These are phyloP conservation scores for Tympanopsis confertula DNA, from an alignment of 2,329 filamentous ascomycete species.

Conservation along the genomic window DNA sequence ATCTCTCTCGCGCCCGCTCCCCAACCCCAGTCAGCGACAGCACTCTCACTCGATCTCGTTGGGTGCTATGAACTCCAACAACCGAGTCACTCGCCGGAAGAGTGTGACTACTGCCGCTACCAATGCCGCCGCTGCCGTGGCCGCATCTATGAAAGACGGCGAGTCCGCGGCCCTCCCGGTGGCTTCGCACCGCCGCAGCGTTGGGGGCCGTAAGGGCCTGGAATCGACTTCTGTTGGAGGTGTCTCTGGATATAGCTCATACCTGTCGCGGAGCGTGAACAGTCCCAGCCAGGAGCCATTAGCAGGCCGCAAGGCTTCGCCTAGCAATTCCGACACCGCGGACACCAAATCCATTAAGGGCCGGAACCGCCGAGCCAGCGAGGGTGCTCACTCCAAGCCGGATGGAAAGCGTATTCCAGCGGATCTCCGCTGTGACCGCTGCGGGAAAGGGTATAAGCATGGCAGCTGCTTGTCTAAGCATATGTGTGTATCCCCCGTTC, in stretches of 20 bases:
- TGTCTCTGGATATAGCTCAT: not conserved
- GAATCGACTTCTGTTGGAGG: not conserved
- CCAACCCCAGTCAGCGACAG: constrained; percentile 33
- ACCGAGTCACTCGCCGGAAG: constrained; percentile 53
- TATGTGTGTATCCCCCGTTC: constrained; percentile 41
- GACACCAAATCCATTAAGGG: constrained; percentile 24
- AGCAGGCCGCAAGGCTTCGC: constrained; percentile 10
- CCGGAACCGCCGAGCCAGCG: constrained; percentile 49
- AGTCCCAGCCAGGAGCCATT: not conserved
- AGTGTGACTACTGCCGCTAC: constrained; percentile 47
- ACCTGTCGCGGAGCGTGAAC: not conserved
- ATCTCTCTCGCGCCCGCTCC: constrained; percentile 13
- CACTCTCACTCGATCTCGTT: constrained; percentile 49
- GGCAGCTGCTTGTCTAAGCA: constrained; percentile 63
- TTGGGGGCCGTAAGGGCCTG: not conserved
- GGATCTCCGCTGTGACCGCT: constrained; percentile 57
- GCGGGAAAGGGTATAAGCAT: constrained; percentile 63
- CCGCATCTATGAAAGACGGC: constrained; percentile 28
- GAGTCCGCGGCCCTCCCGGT: constrained; percentile 22
- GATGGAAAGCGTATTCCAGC: constrained; percentile 44
- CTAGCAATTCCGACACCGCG: constrained; percentile 18
- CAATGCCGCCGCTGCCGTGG: constrained; percentile 38
- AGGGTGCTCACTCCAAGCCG: constrained; percentile 45
- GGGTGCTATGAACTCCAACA: constrained; percentile 41
- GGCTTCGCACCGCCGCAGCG: constrained; percentile 21